phyloP scores from a whole-genome alignment of 306 rosid species.

The Crataegus laevigata region DNA sequence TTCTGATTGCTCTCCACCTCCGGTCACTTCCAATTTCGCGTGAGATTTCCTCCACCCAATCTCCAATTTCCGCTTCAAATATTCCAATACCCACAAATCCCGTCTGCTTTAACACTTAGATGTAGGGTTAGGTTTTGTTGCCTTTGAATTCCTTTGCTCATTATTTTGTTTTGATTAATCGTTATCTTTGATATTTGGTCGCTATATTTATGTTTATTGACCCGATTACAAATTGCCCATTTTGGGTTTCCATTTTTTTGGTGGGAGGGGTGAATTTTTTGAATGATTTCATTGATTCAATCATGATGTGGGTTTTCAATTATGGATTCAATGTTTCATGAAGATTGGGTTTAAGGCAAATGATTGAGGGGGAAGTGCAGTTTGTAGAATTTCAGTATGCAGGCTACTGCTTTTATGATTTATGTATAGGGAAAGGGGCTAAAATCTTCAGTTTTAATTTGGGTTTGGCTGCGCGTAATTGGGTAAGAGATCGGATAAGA shows the following conservation, averaged over 20 bases:
- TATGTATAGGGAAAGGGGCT: background rate
- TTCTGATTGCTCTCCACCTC: background rate
- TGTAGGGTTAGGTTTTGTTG: slow-evolving; percentile 1
- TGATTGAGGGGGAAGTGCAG: background rate
- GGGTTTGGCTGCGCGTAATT: background rate
- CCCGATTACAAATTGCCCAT: background rate
- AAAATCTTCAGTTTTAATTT: background rate
- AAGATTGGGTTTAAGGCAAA: background rate
- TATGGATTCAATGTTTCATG: background rate
- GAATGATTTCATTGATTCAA: background rate
- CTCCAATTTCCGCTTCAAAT: background rate
- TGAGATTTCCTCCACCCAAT: background rate
- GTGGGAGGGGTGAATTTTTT: background rate
- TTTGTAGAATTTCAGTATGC: background rate
- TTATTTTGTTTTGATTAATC: background rate
- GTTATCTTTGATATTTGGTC: background rate
- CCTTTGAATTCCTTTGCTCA: background rate
- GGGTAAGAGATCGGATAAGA: background rate
- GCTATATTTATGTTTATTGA: background rate
- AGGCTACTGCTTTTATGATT: background rate
- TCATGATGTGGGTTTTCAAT: background rate
- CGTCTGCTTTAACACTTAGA: background rate
- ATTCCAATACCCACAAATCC: background rate
- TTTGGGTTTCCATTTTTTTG: background rate
- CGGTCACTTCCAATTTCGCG: background rate